These are phyloP conservation scores for Helotiales sp. DNA, from an alignment of 2,329 filamentous ascomycete species.

Conservation along the genomic window DNA sequence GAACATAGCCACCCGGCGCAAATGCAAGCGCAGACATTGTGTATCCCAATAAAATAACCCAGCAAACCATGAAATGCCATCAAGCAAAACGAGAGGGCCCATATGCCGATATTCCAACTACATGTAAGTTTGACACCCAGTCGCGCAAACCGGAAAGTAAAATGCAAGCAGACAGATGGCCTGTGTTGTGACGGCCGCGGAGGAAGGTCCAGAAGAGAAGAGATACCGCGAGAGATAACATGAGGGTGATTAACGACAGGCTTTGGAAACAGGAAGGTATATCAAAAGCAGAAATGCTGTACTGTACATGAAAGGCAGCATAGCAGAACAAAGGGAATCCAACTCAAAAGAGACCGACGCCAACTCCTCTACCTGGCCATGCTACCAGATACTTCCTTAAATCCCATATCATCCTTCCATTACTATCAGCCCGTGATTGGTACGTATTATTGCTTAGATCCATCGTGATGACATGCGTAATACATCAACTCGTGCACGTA, in stretches of 20 bases:
- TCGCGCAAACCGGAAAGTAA: constrained; percentile 16
- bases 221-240: constrained; percentile 1
- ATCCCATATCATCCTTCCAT: constrained; percentile 23
- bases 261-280: constrained; percentile 18
- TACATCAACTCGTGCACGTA: constrained; percentile 19
- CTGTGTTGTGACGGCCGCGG: neutral
- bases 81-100: constrained; percentile 18
- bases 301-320: constrained; percentile 30
- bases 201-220: constrained; percentile 10
- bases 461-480: constrained; percentile 18
- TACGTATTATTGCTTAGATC: constrained; percentile 4
- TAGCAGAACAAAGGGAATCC: constrained; percentile 19
- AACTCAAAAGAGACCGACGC: constrained; percentile 21
- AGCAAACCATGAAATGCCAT: constrained; percentile 23
- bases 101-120: constrained; percentile 24
- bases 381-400: constrained; percentile 25
- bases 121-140: constrained; percentile 16
- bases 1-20: constrained; percentile 23
- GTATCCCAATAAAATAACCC: constrained; percentile 22
- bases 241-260: constrained; percentile 12
- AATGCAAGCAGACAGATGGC: constrained; percentile 12
- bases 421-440: neutral
- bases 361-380: constrained; percentile 32
- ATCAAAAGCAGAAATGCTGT: constrained; percentile 15
- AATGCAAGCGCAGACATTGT: constrained; percentile 29